Conservation (phyloP, 1,139 yeast species). For the Taphrina pruni region DNA sequence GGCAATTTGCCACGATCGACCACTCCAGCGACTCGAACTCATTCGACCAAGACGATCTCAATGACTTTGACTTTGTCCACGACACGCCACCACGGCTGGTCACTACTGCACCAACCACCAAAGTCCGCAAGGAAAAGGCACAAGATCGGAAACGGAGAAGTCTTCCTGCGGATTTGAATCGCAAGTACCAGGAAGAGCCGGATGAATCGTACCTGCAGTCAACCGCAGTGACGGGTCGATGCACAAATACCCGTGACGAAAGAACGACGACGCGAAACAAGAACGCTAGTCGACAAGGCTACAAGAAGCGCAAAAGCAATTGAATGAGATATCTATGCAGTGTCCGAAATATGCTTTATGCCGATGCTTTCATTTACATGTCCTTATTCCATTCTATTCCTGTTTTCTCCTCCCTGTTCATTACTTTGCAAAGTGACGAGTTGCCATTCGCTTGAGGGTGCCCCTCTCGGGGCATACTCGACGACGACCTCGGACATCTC, state of each 20-base stretch:
- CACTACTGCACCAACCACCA: neutral
- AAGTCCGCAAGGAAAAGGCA: conserved; percentile 5
- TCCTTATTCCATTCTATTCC: no score
- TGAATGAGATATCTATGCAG: neutral
- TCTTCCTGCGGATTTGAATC: conserved; percentile 6
- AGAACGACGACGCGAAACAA: neutral
- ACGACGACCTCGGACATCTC: neutral
- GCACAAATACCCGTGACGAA: neutral
- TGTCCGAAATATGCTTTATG: no score
- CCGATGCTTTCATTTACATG: no score
- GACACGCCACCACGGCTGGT: conserved; percentile 4
- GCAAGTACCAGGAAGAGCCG: conserved; percentile 2
- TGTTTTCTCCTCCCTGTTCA: neutral
- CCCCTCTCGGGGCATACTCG: conserved; percentile 17
- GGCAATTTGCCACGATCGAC: conserved; percentile 11
- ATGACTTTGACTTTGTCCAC: conserved; percentile 21
- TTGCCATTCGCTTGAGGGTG: conserved; percentile 1
- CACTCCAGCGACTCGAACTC: conserved; percentile 19
- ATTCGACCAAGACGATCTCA: conserved; percentile 2
- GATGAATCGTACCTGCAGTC: conserved; percentile 15
- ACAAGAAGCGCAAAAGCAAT: conserved; percentile 20
- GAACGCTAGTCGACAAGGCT: conserved; percentile 2
- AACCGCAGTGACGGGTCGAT: neutral
- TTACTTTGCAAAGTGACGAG: neutral
- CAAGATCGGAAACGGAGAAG: conserved; percentile 8